phyloP scores from a whole-genome alignment of 2,329 filamentous ascomycete species.

The Cucurbitaria berberidis region DNA sequence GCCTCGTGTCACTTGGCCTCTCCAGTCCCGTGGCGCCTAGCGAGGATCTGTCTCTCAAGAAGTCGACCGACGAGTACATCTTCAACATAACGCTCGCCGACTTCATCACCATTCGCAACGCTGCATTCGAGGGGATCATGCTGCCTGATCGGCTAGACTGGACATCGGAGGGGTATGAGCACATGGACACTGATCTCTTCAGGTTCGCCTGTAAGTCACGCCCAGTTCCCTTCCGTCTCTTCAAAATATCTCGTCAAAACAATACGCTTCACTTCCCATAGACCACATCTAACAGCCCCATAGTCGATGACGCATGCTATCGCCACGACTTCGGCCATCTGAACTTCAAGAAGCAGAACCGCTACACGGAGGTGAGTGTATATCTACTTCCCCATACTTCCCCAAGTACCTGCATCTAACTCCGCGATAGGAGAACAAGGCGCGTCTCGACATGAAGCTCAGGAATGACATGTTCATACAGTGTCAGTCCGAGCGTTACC shows the following conservation, averaged over 20 bases:
- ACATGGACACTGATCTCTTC: slow-evolving; percentile 40
- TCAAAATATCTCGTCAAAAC: not conserved
- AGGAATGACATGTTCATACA: slow-evolving; percentile 43
- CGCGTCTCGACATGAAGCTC: slow-evolving; percentile 59
- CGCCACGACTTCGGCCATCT: slow-evolving; percentile 63
- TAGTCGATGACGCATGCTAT: slow-evolving; percentile 41
- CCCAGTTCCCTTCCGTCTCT: not conserved
- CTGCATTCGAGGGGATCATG: too few species aligned
- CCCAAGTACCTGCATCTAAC: not conserved
- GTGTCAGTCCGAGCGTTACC: slow-evolving; percentile 24
- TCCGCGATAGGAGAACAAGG: slow-evolving; percentile 1
- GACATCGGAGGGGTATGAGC: slow-evolving; percentile 46
- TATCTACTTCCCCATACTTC: too few species aligned
- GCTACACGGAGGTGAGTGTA: slow-evolving; percentile 51
- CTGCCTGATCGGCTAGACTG: too few species aligned
- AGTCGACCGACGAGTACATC: slow-evolving; percentile 55
- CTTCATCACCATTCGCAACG: slow-evolving; percentile 53
- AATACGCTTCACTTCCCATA: not conserved
- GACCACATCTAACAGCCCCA: not conserved
- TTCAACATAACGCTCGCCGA: slow-evolving; percentile 52
- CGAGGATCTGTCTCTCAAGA: not conserved
- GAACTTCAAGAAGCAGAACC: slow-evolving; percentile 59
- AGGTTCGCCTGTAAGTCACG: slow-evolving; percentile 37
- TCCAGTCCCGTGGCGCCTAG: not conserved
- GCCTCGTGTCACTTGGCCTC: not conserved